Conservation (phyloP, 1,139 yeast species). For the Sugiyamaella novakii region DNA sequence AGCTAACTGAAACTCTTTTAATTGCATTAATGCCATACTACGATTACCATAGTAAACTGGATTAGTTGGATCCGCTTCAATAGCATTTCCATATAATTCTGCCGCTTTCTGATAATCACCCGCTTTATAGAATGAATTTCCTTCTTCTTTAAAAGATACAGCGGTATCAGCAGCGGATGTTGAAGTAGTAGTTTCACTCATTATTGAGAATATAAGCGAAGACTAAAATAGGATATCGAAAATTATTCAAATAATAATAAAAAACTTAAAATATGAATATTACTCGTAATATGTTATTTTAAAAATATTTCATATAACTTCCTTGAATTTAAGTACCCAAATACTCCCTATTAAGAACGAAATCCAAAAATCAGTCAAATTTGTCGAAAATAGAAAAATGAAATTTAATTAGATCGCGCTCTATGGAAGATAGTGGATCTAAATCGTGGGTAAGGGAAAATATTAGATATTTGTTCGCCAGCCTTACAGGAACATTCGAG, state of each 20-base stretch:
- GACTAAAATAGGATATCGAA: neutral
- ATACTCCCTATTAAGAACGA: neutral
- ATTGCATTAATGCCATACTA: conserved; percentile 72
- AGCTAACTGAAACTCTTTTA: conserved; percentile 59
- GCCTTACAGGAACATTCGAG: conserved; percentile 17
- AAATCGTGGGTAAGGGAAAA: conserved; percentile 4
- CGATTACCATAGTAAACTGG: conserved; percentile 69
- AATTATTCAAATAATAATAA: neutral
- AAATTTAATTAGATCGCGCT: conserved; percentile 6
- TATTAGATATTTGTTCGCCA: neutral
- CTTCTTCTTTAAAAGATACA: conserved; percentile 41
- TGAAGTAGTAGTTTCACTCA: conserved; percentile 7
- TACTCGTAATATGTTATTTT: neutral
- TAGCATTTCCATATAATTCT: conserved; percentile 43
- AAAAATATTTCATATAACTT: neutral
- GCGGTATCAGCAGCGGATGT: conserved; percentile 28
- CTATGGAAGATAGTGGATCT: conserved; percentile 10
- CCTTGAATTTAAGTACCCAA: neutral
- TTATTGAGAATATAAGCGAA: neutral
- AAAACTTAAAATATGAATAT: neutral
- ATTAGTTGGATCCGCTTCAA: conserved; percentile 43
- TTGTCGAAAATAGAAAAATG: neutral
- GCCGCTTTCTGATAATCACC: conserved; percentile 44
- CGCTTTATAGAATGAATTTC: conserved; percentile 44
- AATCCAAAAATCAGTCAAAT: neutral